Conservation (phyloP, 1,284 basidiomycete species). For the Heterobasidion annosum region DNA sequence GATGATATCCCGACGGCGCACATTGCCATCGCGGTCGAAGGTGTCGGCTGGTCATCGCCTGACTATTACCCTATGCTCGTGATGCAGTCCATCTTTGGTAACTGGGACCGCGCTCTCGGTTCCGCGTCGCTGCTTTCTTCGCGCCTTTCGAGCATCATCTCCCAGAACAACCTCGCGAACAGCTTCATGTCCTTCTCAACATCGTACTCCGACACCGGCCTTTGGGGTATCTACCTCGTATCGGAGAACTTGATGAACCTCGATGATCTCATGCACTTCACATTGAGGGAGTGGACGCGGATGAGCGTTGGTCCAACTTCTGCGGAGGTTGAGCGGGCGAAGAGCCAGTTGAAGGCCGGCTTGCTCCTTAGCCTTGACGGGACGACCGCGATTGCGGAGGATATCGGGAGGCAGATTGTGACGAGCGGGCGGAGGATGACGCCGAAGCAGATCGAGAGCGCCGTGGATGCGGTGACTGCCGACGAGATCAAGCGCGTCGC, state of each 20-base stretch:
- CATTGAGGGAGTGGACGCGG: slow-evolving; percentile 93
- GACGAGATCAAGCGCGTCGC: slow-evolving; percentile 95
- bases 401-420: slow-evolving; percentile 95
- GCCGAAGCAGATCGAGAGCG: slow-evolving; percentile 90
- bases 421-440: slow-evolving; percentile 88
- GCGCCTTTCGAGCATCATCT: slow-evolving; percentile 87
- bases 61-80: slow-evolving; percentile 99
- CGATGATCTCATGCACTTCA: slow-evolving; percentile 93
- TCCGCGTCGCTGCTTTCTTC: slow-evolving; percentile 87
- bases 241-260: slow-evolving; percentile 91
- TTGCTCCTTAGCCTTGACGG: slow-evolving; percentile 90
- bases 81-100: slow-evolving; percentile 97
- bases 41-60: slow-evolving; percentile 95
- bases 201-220: slow-evolving; percentile 98
- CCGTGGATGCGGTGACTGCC: slow-evolving; percentile 82
- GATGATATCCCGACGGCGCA: slow-evolving; percentile 87
- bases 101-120: slow-evolving; percentile 98
- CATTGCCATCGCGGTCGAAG: slow-evolving; percentile 96
- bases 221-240: slow-evolving; percentile 98
- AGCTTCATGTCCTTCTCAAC: slow-evolving; percentile 99
- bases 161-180: slow-evolving; percentile 95
- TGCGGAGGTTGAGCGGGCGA: slow-evolving; percentile 92
- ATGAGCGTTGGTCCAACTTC: slow-evolving; percentile 85
- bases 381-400: slow-evolving; percentile 94
- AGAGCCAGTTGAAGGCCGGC: slow-evolving; percentile 96